phyloP scores from a whole-genome alignment of 805 yeast genomes.

The Brettanomyces bruxellensis region DNA sequence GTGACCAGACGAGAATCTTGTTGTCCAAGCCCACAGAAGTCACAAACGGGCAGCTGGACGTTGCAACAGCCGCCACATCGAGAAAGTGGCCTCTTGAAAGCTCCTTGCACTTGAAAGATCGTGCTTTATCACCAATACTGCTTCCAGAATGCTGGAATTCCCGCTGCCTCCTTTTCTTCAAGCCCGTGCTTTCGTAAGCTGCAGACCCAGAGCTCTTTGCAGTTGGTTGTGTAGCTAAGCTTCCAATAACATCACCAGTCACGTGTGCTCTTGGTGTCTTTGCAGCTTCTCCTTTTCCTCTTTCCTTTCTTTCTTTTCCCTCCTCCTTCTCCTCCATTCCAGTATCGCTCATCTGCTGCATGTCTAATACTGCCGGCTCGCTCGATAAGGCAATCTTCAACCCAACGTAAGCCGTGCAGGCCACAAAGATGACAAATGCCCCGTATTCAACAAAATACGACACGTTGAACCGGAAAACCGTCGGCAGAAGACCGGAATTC shows the following conservation, averaged over 20 bases:
- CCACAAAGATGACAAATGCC: conserved; percentile 39
- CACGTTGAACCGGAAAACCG: conserved; percentile 31
- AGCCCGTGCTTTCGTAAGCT: too few species aligned
- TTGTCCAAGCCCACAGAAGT: conserved; percentile 71
- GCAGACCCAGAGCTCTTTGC: too few species aligned
- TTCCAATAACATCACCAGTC: too few species aligned
- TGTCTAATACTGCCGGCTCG: conserved; percentile 4
- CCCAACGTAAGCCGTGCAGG: conserved; percentile 38
- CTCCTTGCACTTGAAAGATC: conserved; percentile 28
- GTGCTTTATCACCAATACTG: background rate
- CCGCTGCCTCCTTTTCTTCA: background rate
- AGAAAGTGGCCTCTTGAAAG: conserved; percentile 43
- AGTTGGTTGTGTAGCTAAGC: too few species aligned
- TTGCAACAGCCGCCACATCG: conserved; percentile 53
- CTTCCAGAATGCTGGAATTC: background rate
- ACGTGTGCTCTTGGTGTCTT: too few species aligned
- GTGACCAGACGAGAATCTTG: conserved; percentile 66
- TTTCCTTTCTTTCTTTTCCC: background rate
- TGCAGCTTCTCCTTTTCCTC: too few species aligned
- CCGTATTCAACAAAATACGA: conserved; percentile 49
- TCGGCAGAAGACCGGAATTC: background rate
- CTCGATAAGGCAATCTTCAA: conserved; percentile 30
- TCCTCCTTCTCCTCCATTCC: background rate
- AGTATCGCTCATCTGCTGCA: background rate
- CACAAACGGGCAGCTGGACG: conserved; percentile 56